Evolutionary conservation across 2,329 filamentous ascomycete genomes (phyloP).

Genomic region (Monilinia aucupariae): DNA sequence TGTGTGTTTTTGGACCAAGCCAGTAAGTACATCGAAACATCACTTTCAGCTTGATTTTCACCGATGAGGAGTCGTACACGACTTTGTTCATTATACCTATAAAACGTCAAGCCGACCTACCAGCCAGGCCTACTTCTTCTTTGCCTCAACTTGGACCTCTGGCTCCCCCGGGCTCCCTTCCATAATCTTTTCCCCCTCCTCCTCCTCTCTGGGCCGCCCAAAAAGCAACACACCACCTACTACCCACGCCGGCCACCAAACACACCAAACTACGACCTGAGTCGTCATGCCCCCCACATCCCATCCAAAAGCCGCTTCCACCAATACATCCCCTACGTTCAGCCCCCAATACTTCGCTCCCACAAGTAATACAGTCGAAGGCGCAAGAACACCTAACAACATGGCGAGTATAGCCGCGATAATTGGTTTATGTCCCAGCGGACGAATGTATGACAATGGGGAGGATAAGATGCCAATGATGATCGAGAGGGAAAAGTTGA

Average conservation of each 20-base stretch:
- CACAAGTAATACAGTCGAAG: conserved; percentile 49
- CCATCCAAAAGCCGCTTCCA: conserved; percentile 79
- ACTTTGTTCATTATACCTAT: background rate
- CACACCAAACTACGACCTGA: conserved; percentile 82
- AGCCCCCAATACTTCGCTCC: conserved; percentile 44
- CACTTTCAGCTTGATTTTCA: background rate
- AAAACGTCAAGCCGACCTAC: background rate
- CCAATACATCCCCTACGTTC: conserved; percentile 54
- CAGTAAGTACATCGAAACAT: background rate
- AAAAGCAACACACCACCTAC: conserved; percentile 54
- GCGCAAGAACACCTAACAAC: conserved; percentile 56
- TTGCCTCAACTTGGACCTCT: background rate
- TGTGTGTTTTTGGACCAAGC: background rate
- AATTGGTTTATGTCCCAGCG: conserved; percentile 40
- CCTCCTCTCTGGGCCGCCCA: conserved; percentile 34
- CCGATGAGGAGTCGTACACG: background rate
- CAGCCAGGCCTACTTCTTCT: background rate
- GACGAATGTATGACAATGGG: conserved; percentile 70
- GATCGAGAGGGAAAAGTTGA: conserved; percentile 91
- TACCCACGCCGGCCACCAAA: conserved; percentile 94
- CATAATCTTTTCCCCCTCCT: background rate
- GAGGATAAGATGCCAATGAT: conserved; percentile 72
- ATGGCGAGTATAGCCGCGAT: conserved; percentile 42
- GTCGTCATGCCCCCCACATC: conserved; percentile 86
- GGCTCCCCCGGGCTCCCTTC: background rate